These are phyloP conservation scores for Fusarium kyushuense DNA, from an alignment of 2,329 filamentous ascomycete genomes.

Conservation along the genomic window DNA sequence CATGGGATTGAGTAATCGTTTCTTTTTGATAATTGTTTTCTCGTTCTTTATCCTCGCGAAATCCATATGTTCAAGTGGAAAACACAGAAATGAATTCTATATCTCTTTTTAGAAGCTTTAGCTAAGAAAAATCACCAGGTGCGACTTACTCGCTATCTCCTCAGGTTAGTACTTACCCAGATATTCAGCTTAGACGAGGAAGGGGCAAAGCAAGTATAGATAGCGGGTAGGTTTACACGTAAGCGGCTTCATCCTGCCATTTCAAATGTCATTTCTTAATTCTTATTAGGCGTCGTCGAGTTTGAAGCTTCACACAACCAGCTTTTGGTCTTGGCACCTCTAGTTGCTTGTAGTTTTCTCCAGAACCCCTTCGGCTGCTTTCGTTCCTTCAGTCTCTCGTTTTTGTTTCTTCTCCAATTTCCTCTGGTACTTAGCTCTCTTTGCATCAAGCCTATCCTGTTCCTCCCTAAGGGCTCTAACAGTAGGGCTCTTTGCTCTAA, in stretches of 20 bases:
- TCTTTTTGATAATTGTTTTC: neutral
- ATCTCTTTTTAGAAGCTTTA: neutral
- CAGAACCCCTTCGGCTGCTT: slow-evolving; percentile 20
- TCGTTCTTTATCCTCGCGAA: neutral
- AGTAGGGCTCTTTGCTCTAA: slow-evolving; percentile 64
- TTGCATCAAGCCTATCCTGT: slow-evolving; percentile 53
- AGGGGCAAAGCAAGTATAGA: neutral
- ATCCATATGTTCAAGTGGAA: too few relatives aligned
- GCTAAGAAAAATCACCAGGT: neutral
- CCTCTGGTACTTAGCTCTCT: slow-evolving; percentile 50
- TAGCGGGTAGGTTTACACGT: neutral
- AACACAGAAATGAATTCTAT: neutral
- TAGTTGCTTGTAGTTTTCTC: slow-evolving; percentile 6
- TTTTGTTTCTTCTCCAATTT: slow-evolving; percentile 36
- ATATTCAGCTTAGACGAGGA: neutral
- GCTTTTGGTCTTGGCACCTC: neutral
- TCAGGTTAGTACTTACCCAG: neutral
- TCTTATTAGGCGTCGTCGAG: neutral
- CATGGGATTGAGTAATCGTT: slow-evolving; percentile 23
- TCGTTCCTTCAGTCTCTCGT: slow-evolving; percentile 11
- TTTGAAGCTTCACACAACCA: neutral
- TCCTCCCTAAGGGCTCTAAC: slow-evolving; percentile 61
- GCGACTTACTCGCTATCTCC: neutral
- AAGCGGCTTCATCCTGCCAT: neutral
- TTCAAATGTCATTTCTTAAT: neutral